A percentile compares a stretch with the other conserved stretches of the same genome.
Conservation (phyloP, 495 filamentous ascomycete genomes). For the Aspergillus incahuasiensis region DNA sequence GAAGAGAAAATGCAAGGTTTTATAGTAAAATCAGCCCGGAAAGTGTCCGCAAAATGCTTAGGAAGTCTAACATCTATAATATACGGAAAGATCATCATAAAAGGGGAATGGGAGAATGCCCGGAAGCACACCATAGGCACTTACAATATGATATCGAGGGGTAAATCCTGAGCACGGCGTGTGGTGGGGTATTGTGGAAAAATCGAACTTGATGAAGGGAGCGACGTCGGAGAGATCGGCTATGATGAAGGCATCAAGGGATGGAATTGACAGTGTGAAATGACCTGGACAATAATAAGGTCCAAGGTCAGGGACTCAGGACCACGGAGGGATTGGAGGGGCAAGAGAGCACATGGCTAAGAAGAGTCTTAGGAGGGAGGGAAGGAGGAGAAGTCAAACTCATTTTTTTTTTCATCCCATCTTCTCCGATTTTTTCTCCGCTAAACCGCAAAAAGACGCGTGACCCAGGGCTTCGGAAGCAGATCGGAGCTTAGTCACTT, state of each 20-base stretch:
- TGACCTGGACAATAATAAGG: slow-evolving; percentile 3
- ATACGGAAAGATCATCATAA: slow-evolving; percentile 44
- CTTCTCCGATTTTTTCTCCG: slow-evolving; percentile 16
- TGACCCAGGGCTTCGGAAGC: background rate
- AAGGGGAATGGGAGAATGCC: slow-evolving; percentile 10
- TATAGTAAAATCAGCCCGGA: slow-evolving; percentile 33
- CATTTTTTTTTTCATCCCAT: slow-evolving; percentile 14
- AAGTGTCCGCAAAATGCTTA: slow-evolving; percentile 43
- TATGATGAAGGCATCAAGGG: slow-evolving; percentile 18
- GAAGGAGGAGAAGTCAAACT: slow-evolving; percentile 12
- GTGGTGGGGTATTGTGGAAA: slow-evolving; percentile 15
- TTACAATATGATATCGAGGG: slow-evolving; percentile 4
- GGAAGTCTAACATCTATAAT: slow-evolving; percentile 51
- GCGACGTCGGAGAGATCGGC: slow-evolving; percentile 7
- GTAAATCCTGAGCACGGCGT: slow-evolving; percentile 15
- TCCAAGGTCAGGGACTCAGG: slow-evolving; percentile 22
- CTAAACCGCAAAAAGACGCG: slow-evolving; percentile 16
- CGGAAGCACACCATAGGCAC: background rate
- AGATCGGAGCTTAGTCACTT: slow-evolving; percentile 6
- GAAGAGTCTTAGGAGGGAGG: slow-evolving; percentile 20
- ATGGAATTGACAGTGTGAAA: slow-evolving; percentile 4
- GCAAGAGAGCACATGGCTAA: slow-evolving; percentile 22
- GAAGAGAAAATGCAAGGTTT: slow-evolving; percentile 14
- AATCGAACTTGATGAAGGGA: slow-evolving; percentile 9
- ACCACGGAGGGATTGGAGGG: slow-evolving; percentile 22